Base-by-base conservation (phyloP, 805 yeast genomes). In the Lipomyces oligophaga region DNA sequence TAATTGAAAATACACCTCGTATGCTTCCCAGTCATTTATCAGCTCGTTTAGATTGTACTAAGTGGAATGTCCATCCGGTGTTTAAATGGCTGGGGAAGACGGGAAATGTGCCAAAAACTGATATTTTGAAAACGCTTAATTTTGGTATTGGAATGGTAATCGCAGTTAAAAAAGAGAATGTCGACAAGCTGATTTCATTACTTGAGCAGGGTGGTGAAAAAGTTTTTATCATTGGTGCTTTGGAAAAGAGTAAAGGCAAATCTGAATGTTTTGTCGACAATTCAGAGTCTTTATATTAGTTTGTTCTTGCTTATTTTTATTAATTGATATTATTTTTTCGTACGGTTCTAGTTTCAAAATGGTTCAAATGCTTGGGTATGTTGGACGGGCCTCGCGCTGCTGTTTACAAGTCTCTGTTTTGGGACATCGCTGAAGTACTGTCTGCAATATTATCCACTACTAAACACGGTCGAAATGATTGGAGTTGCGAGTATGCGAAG, bases 141-240 rank as follows among this genome's bases (percentile, higher is more conserved):
- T 75, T 90, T 75, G 99, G 99, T 71, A 76, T 93, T 60, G 98
- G 98, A 61, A 90, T 90, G 97, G 88, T 87, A 33, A 78, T 84
- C 31, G 83, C 90, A 59, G 96, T 86, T 24, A 81, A 78, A 65
- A 67, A 71, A 40, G 81, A 75, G 54, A 78, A 85, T 41, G 96
- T 78, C 19, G 77, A 71, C 1, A 69, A 70, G 55, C 81, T 80
- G 18, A 70, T 71, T 35, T 63, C 68, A 40, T 67, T 77, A 52
- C 73, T 90, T 48, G 68, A 72, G 57, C 70, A 71, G 43, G 81
- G 79, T 33, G 85, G 88, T 34, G 96, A 93, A 71, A 76, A 71
- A 4, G 93, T 88, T 2, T 81, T 78, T 64, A 69, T 67, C 44
- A 81, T 85, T 60, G 94, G 94, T 61, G 64, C 71, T 54, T 68